A percentile compares a stretch with the other conserved stretches of the same genome.
Conservation (phyloP, 2,329 filamentous ascomycete genomes). For the Lasiodiplodia gonubiensis region DNA sequence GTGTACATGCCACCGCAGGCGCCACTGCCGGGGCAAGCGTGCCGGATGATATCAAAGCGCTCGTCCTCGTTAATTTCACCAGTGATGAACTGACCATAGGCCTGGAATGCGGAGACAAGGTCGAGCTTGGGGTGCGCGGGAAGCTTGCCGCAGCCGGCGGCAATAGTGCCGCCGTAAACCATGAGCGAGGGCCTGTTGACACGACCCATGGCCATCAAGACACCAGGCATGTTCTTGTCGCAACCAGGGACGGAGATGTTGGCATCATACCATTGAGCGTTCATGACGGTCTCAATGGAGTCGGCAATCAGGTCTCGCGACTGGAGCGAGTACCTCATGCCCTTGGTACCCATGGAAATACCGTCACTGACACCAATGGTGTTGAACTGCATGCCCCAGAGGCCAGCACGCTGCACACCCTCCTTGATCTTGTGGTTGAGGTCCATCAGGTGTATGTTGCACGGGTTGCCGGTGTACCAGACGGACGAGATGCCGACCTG, state of each 20-base stretch:
- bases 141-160: slow-evolving; percentile 73
- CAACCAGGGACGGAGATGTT: slow-evolving; percentile 97
- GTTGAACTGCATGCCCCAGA: slow-evolving; percentile 97
- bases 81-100: slow-evolving; percentile 92
- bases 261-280: slow-evolving; percentile 97
- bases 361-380: slow-evolving; percentile 97
- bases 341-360: slow-evolving; percentile 97
- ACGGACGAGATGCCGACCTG: slow-evolving; percentile 98
- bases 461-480: slow-evolving; percentile 98
- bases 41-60: slow-evolving; percentile 90
- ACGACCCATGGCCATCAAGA: slow-evolving; percentile 81
- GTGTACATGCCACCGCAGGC: slow-evolving; percentile 82
- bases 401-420: slow-evolving; percentile 74
- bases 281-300: slow-evolving; percentile 98
- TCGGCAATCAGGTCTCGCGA: slow-evolving; percentile 97
- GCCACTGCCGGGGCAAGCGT: slow-evolving; percentile 84
- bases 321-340: slow-evolving; percentile 95
- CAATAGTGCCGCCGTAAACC: slow-evolving; percentile 96
- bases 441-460: slow-evolving; percentile 98
- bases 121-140: slow-evolving; percentile 80
- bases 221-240: slow-evolving; percentile 95
- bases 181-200: slow-evolving; percentile 94
- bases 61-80: slow-evolving; percentile 90
- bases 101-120: slow-evolving; percentile 97
- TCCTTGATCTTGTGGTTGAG: slow-evolving; percentile 79